Conservation (phyloP, 805 yeast genomes). For the Candida fluviatilis region DNA sequence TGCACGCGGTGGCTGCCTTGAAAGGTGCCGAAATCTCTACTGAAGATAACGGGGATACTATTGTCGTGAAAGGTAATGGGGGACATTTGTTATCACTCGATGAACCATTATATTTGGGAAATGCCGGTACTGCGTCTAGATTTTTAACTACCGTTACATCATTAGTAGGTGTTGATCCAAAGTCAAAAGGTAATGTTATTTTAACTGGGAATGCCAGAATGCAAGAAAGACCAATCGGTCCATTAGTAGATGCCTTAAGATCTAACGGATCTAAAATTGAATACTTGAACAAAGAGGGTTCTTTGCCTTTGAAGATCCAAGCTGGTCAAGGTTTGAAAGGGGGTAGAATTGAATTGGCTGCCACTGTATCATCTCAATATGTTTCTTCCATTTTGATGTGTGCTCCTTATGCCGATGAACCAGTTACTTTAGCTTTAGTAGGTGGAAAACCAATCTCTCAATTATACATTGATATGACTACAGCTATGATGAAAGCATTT, state of each 20-base stretch:
- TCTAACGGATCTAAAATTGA: conserved; percentile 73
- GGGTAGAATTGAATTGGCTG: conserved; percentile 89
- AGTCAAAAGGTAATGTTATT: conserved; percentile 39
- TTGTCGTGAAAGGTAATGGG: conserved; percentile 79
- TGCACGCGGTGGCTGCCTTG: conserved; percentile 74
- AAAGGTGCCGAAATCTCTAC: conserved; percentile 78
- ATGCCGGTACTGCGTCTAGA: conserved; percentile 97
- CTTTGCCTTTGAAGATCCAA: conserved; percentile 71
- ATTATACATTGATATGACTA: conserved; percentile 95
- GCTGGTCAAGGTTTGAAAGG: conserved; percentile 76
- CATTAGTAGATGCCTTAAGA: conserved; percentile 85
- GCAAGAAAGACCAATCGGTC: conserved; percentile 97
- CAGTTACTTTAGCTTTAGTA: conserved; percentile 81
- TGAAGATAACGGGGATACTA: conserved; percentile 88
- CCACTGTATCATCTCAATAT: conserved; percentile 95
- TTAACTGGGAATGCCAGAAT: conserved; percentile 94
- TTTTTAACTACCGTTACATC: conserved; percentile 91
- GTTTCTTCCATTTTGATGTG: conserved; percentile 95
- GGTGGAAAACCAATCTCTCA: conserved; percentile 98
- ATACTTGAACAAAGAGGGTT: conserved; percentile 72
- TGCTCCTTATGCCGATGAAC: conserved; percentile 90
- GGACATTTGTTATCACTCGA: conserved; percentile 65
- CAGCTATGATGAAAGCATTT: conserved; percentile 88
- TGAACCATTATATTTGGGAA: conserved; percentile 81
- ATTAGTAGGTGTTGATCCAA: conserved; percentile 50